These are phyloP conservation scores for Capronia americana DNA, from an alignment of 2,329 filamentous ascomycete genomes.

Conservation along the genomic window DNA sequence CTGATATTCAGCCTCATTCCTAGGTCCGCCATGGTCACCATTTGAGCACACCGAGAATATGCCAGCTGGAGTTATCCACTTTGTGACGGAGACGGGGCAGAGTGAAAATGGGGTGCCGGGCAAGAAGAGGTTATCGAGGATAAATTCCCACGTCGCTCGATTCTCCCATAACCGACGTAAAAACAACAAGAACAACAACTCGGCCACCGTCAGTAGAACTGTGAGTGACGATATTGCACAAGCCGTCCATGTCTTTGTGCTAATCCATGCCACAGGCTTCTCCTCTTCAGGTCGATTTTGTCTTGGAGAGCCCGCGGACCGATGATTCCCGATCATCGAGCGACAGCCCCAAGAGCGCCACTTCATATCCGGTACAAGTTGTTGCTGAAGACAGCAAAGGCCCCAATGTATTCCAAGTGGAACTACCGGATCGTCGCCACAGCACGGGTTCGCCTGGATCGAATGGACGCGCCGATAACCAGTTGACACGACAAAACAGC, in stretches of 20 bases:
- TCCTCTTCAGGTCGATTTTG: constrained; percentile 18
- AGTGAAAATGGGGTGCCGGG: constrained; percentile 9
- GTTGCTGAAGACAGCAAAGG: constrained; percentile 2
- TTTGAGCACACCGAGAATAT: not conserved
- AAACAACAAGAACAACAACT: constrained; percentile 12
- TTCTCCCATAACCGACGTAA: constrained; percentile 21
- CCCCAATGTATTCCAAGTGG: not conserved
- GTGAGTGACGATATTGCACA: constrained; percentile 4
- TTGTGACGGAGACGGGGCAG: constrained; percentile 21
- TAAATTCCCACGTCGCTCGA: constrained; percentile 20
- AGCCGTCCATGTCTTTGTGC: not conserved
- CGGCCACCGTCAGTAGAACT: not conserved
- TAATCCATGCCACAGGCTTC: constrained; percentile 6
- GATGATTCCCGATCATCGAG: constrained; percentile 7
- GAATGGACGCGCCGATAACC: not conserved
- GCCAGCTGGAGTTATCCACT: constrained; percentile 18
- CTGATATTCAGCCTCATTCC: constrained; percentile 11
- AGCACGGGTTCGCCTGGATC: constrained; percentile 5
- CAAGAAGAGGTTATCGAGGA: constrained; percentile 18
- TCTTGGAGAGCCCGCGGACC: constrained; percentile 10
- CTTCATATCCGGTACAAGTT: not conserved
- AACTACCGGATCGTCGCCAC: constrained; percentile 3
- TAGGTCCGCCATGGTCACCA: constrained; percentile 11
- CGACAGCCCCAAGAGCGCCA: constrained; percentile 4
- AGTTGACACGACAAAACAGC: constrained; percentile 4